Conservation (phyloP, 2,329 filamentous ascomycete species). For the Epichloe typhina region DNA sequence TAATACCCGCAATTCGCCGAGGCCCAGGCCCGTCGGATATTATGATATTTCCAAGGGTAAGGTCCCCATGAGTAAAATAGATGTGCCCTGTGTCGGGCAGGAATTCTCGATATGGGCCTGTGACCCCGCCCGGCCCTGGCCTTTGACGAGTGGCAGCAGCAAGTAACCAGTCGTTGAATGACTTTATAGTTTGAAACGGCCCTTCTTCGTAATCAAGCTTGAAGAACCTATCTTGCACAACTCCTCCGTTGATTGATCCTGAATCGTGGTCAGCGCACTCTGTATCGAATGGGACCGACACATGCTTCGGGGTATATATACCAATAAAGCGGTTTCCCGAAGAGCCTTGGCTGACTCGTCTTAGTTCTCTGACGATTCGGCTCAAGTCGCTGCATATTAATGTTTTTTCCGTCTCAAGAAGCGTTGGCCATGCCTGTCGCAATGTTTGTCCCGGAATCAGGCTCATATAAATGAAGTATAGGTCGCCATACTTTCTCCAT, state of each 20-base stretch:
- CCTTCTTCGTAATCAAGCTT: constrained; percentile 10
- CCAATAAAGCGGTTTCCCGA: neutral
- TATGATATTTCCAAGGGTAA: constrained; percentile 12
- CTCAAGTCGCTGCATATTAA: constrained; percentile 7
- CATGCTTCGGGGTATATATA: neutral
- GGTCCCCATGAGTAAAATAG: constrained; percentile 14
- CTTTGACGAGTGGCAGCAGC: constrained; percentile 10
- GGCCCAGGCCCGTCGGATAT: constrained; percentile 4
- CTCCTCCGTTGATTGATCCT: constrained; percentile 12
- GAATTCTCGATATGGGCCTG: neutral
- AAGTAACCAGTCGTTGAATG: constrained; percentile 12
- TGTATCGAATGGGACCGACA: neutral
- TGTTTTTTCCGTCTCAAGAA: constrained; percentile 10
- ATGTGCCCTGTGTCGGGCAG: constrained; percentile 10
- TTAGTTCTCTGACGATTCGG: constrained; percentile 4
- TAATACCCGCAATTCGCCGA: constrained; percentile 8
- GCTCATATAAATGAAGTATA: constrained; percentile 12
- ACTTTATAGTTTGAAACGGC: constrained; percentile 8
- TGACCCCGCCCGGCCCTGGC: constrained; percentile 5
- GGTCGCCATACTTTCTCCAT: neutral
- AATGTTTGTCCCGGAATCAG: constrained; percentile 9
- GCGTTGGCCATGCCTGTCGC: constrained; percentile 9
- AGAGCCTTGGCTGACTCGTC: neutral
- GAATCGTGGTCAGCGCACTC: constrained; percentile 3
- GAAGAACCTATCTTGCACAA: constrained; percentile 13